phyloP scores from a whole-genome alignment of 139 green algal genomes.

The Coelastrella sp. region DNA sequence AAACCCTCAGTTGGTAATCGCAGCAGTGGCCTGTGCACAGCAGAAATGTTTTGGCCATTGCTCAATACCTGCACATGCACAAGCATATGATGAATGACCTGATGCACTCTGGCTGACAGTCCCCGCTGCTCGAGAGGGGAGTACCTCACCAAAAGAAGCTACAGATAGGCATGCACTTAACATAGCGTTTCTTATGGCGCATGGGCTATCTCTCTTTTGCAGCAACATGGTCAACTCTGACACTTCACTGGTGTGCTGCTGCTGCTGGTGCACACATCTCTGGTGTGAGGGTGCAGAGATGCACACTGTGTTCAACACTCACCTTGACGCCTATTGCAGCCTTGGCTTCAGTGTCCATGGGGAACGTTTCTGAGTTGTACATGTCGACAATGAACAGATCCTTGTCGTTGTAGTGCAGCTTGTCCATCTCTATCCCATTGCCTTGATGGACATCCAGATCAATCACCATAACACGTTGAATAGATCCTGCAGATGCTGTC shows the following conservation, averaged over 20 bases:
- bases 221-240: neutral
- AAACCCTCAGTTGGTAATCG: no score
- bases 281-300: no score
- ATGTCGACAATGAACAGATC: conserved; percentile 75
- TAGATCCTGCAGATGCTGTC: conserved; percentile 21
- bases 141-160: no score
- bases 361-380: conserved; percentile 67
- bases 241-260: neutral
- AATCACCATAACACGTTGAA: conserved; percentile 70
- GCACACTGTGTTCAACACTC: neutral
- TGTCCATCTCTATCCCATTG: conserved; percentile 65
- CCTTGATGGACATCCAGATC: conserved; percentile 87
- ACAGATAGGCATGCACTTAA: no score
- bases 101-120: no score
- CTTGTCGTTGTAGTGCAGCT: conserved; percentile 71
- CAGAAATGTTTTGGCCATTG: neutral
- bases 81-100: neutral
- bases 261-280: no score
- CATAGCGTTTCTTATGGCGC: no score
- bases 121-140: no score
- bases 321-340: conserved; percentile 37
- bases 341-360: conserved; percentile 18
- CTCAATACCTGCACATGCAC: neutral
- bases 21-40: neutral
- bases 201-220: no score